Base-by-base conservation (phyloP, 202 grass and related monocot genomes). In the Musa balbisiana region DNA sequence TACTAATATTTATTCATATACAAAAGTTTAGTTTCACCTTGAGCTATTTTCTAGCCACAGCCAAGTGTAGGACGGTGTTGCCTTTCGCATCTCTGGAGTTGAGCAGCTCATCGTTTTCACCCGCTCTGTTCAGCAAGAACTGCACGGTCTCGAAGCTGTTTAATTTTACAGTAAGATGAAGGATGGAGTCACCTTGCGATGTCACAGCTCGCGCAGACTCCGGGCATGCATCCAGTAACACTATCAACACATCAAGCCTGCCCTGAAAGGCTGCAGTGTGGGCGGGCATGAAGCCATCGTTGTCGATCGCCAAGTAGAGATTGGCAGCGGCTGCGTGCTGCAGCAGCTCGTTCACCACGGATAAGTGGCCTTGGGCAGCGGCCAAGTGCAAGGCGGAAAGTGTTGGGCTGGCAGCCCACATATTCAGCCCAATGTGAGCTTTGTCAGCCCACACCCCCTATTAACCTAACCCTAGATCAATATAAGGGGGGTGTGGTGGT, bases 81-180 rank as follows among this genome's bases (percentile, higher is more conserved):
- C 76, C 76, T 55, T 69, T 29, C 15, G 55, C 76, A 69, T 79
- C 76, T 24, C 54, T 56, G 24, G 24, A 14, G 20, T 53, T 53
- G 2, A 72, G 51, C 1, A 26, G 69, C 1, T 64, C 64, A 19
- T 55, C 51, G 26, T 25, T 20, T 3, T 64, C 52, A n/a, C 16
- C 62, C 2, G 19, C 15, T 11, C 51, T 50, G 5, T 54, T 15
- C 26, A 79, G n/a, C 24, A 25, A 55, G 33, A 71, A 79, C 23
- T 55, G 13, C 29, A 79, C 50, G 13, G 9, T 20, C 4, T 79
- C 51, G 10, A 71, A 56, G 51, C 4, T 15, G 16, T 80, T 80
- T 17, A 64, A 66, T 58, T 12, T 58, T 51, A 71, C 77, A 9
- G 77, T 50, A 22, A 80, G 64, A 80, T 80, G 77, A 80, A 71